Base-by-base conservation (phyloP, 306 rosid species). In the Begonia loranthoides region DNA sequence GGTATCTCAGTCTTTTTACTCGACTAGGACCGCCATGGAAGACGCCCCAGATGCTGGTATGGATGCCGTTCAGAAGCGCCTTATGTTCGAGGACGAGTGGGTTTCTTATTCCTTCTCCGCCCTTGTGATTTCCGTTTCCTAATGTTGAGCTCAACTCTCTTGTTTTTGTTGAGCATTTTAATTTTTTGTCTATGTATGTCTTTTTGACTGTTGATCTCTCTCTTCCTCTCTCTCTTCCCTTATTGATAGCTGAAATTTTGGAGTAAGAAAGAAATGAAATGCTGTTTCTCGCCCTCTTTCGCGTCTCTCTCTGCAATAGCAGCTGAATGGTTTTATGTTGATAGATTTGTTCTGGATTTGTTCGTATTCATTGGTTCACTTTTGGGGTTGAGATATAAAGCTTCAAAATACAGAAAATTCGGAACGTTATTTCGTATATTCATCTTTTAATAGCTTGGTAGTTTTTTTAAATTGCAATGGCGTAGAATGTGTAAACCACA, bases 11-110 rank as follows among this genome's bases (percentile, higher is more conserved):
- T 68, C 82, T 14, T 24, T 56, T 21, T 50, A 6, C 15, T 39
- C 15, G 17, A 57, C 75, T 38, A 43, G 16, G 28, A 19, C 70
- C 60, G 57, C 90, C 71, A 76, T 78, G 90, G 83, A 67, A 38
- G 79, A 71, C 58, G 64, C 70, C 41, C 56, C 82, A 13, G 97
- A 82, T 33, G 71, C 87, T 8, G 83, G 71, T 70, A 90, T 90
- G 97, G 97, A 90, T 73, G 90, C 90, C 41, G 94, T 85, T 64
- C 97, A 90, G 78, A 73, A 94, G 57, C 97, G 97, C 63, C 94
- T 90, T 51, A 90, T 90, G 97, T 90, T 90, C 19, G 97, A 82
- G 3, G 95, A 90, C 77, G 95, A 90, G 97, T 90, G 19, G 0
- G 94, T 73, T 58, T 58, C 46, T 58, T 33, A 4, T 45, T 10